phyloP scores from a whole-genome alignment of 257 asterid species.

The Przewalskia tangutica region DNA sequence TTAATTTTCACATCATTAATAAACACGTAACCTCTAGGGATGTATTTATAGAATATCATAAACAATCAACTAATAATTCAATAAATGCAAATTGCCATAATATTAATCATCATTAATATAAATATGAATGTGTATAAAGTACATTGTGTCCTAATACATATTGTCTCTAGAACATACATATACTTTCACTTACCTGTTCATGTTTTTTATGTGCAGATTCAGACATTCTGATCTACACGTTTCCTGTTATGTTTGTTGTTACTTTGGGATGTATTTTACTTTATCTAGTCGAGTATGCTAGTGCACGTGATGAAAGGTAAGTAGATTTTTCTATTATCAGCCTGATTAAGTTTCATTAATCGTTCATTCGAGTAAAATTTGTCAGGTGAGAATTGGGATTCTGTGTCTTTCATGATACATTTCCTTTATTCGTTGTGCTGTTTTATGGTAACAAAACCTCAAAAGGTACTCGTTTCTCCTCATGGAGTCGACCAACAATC shows the following conservation, averaged over 20 bases:
- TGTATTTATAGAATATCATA: too few species aligned
- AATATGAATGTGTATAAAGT: too few species aligned
- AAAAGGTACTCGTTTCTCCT: conserved; percentile 1
- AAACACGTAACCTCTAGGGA: too few species aligned
- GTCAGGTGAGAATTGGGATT: background rate
- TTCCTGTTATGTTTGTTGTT: conserved; percentile 53
- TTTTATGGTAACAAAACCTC: conserved; percentile 8
- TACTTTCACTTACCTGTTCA: too few species aligned
- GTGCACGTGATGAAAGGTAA: background rate
- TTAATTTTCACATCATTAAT: too few species aligned
- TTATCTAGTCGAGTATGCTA: conserved; percentile 27
- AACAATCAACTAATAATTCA: too few species aligned
- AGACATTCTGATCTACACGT: conserved; percentile 29
- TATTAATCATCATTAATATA: too few species aligned
- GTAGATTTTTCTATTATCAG: background rate
- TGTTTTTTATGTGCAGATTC: conserved; percentile 39
- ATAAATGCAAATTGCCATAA: too few species aligned
- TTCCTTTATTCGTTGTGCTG: background rate
- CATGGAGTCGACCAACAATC: conserved; percentile 27
- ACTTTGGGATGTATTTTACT: conserved; percentile 57
- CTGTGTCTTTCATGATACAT: background rate
- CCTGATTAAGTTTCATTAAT: background rate
- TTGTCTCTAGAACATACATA: too few species aligned
- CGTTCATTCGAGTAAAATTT: background rate
- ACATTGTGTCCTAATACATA: too few species aligned